Conservation (phyloP, 495 filamentous ascomycete genomes). For the Xylaria acuta region DNA sequence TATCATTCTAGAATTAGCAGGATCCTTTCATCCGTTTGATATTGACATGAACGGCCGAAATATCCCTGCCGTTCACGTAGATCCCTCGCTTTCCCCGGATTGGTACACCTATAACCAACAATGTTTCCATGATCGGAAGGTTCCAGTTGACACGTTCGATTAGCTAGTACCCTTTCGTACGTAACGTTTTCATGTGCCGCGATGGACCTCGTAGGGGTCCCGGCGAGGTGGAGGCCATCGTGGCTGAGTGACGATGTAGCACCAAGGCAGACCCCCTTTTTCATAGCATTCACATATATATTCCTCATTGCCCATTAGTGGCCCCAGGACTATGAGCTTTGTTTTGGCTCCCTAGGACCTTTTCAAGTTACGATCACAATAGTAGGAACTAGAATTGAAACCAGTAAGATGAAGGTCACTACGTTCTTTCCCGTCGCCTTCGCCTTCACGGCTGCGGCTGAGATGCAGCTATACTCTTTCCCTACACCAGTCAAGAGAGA, state of each 20-base stretch:
- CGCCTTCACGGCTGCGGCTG: slow-evolving; percentile 35
- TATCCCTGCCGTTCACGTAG: background rate
- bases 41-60: background rate
- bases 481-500: slow-evolving; percentile 44
- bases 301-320: background rate
- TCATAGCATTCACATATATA: background rate
- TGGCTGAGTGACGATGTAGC: slow-evolving; percentile 11
- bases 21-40: slow-evolving; percentile 16
- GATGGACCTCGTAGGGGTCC: background rate
- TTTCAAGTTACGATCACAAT: background rate
- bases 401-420: slow-evolving; percentile 50
- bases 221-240: slow-evolving; percentile 6
- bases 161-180: background rate
- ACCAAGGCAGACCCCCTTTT: background rate
- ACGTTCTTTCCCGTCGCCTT: slow-evolving; percentile 43
- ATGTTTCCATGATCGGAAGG: slow-evolving; percentile 5
- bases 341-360: background rate
- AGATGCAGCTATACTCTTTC: slow-evolving; percentile 35
- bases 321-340: background rate
- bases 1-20: slow-evolving; percentile 14
- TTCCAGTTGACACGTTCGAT: background rate
- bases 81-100: slow-evolving; percentile 20
- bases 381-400: background rate
- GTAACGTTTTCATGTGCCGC: background rate
- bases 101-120: slow-evolving; percentile 9